Percentiles rank a stretch among this genome's conserved stretches.
phyloP scores from a whole-genome alignment of 257 asterid species.

The Fraxinus cuspidata region DNA sequence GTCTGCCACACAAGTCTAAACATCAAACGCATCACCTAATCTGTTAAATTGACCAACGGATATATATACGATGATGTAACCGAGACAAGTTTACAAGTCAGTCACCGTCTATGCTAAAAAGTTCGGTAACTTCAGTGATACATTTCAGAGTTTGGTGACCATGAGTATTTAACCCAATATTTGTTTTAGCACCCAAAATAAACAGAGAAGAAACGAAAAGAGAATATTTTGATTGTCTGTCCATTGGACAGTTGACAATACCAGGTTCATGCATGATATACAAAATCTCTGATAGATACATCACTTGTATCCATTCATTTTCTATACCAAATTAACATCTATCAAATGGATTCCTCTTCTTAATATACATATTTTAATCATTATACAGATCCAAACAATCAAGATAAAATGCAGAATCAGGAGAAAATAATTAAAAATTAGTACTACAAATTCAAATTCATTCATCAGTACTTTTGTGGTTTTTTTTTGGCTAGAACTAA shows the following conservation, averaged over 20 bases:
- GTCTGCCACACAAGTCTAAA: too few relatives aligned
- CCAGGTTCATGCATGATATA: conserved; percentile 15
- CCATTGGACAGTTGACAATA: not conserved
- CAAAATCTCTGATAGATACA: not conserved
- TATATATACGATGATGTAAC: too few relatives aligned
- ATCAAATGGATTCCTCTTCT: not conserved
- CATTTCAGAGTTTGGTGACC: too few relatives aligned
- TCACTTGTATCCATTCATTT: not conserved
- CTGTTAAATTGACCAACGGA: too few relatives aligned
- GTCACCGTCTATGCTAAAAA: too few relatives aligned
- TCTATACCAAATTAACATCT: not conserved
- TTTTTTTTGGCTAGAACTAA: not conserved
- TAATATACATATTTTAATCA: not conserved
- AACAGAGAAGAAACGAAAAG: not conserved
- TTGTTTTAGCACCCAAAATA: not conserved
- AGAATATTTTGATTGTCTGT: conserved; percentile 29
- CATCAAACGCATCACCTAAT: too few relatives aligned
- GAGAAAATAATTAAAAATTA: not conserved
- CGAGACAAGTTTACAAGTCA: too few relatives aligned
- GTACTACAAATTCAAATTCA: not conserved
- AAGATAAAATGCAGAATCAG: not conserved
- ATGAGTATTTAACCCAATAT: not conserved
- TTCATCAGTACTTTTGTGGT: not conserved
- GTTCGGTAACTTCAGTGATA: too few relatives aligned
- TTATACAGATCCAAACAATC: not conserved